A percentile compares a stretch with the other conserved stretches of the same genome.
Conservation (phyloP, 257 asterid species). For the Plantago elongata region DNA sequence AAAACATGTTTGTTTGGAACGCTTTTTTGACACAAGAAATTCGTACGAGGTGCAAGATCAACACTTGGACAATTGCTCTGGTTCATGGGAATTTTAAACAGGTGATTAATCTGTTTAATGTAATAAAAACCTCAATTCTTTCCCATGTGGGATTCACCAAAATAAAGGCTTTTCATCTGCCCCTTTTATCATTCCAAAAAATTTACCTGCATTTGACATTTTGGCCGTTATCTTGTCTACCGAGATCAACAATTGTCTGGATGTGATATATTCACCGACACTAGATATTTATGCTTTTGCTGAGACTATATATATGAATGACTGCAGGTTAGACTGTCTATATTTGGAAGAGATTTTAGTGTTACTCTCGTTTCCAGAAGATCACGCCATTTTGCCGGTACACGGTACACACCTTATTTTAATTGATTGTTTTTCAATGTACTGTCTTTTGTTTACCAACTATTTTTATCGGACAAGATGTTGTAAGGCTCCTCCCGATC, state of each 20-base stretch:
- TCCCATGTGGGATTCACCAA: slow-evolving; percentile 5
- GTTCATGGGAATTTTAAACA: slow-evolving; percentile 98
- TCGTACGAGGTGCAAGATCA: slow-evolving; percentile 84
- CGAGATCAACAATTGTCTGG: slow-evolving; percentile 5
- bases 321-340: slow-evolving; percentile 72
- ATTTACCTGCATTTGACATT: not conserved
- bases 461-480: no score
- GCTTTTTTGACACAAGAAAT: slow-evolving; percentile 77
- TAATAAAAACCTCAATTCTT: not conserved
- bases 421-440: no score
- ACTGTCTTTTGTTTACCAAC: no score
- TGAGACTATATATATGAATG: slow-evolving; percentile 19
- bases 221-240: not conserved
- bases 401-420: slow-evolving; percentile 50
- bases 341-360: slow-evolving; percentile 93
- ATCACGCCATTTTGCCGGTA: slow-evolving; percentile 99
- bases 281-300: slow-evolving; percentile 3
- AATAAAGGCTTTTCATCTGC: not conserved
- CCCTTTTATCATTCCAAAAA: not conserved
- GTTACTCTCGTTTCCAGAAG: slow-evolving; percentile 88
- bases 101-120: slow-evolving; percentile 23
- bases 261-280: slow-evolving; percentile 12
- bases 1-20: slow-evolving; percentile 96
- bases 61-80: slow-evolving; percentile 91
- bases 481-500: no score